Conservation (phyloP, 2,329 filamentous ascomycete genomes). For the Cladosporium velox region DNA sequence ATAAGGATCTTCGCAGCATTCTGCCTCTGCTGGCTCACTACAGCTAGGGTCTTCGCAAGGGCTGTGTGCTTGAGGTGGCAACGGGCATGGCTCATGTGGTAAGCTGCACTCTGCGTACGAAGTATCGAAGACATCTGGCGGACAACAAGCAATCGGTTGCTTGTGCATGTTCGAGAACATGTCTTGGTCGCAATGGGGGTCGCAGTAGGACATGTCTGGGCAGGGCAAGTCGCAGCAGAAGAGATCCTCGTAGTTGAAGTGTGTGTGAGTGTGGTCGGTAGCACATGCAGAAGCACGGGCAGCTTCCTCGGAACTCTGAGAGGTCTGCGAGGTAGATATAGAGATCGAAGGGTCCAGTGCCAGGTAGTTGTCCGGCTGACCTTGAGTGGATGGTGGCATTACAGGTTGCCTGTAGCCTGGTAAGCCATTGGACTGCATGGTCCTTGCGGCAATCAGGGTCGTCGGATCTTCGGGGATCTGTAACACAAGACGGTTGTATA, state of each 20-base stretch:
- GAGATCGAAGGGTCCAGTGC: conserved; percentile 2
- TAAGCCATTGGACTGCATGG: conserved; percentile 20
- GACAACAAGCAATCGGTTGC: conserved; percentile 17
- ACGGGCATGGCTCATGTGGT: conserved; percentile 14
- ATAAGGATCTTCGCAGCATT: conserved; percentile 37
- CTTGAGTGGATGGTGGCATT: conserved; percentile 11
- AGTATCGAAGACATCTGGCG: background rate
- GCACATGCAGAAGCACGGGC: conserved; percentile 17
- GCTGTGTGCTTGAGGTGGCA: conserved; percentile 19
- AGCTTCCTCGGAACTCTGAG: conserved; percentile 13
- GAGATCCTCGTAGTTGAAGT: conserved; percentile 22
- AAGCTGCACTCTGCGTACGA: conserved; percentile 14
- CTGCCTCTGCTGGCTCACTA: conserved; percentile 14
- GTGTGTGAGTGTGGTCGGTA: conserved; percentile 15
- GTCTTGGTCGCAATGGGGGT: conserved; percentile 19
- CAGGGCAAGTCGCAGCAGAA: conserved; percentile 22
- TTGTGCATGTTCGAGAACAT: conserved; percentile 19
- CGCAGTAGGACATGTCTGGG: conserved; percentile 19
- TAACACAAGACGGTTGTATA: conserved; percentile 14
- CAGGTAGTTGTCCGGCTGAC: conserved; percentile 2
- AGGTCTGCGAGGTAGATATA: conserved; percentile 1
- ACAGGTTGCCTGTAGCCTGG: conserved; percentile 14
- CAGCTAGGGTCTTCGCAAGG: conserved; percentile 22
- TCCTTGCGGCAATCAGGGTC: conserved; percentile 20
- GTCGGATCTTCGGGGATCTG: conserved; percentile 9